A percentile compares a stretch with the other conserved stretches of the same genome.
Conservation (phyloP, 1,284 basidiomycete species). For the Austropuccinia psidii region DNA sequence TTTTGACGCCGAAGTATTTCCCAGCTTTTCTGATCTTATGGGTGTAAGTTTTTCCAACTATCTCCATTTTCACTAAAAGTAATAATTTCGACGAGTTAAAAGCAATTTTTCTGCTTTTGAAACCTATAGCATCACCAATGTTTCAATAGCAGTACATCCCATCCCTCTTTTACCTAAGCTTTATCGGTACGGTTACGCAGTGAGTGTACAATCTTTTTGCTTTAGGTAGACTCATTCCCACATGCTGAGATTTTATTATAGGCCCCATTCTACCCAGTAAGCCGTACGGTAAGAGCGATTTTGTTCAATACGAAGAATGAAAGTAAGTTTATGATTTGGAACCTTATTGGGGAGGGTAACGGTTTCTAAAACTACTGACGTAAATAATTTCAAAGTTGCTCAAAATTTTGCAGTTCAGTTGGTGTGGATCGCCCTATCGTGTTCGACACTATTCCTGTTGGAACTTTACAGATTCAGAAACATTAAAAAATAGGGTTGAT, state of each 20-base stretch:
- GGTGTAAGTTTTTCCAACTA: slow-evolving; percentile 18
- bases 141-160: slow-evolving; percentile 15
- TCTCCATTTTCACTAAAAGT: too few species aligned
- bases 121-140: slow-evolving; percentile 16
- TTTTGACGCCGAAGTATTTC: slow-evolving; percentile 14
- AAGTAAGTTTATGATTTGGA: background rate
- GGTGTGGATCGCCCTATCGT: slow-evolving; percentile 19
- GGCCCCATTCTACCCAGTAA: slow-evolving; percentile 26
- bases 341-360: background rate
- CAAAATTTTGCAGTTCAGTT: slow-evolving; percentile 28
- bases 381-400: background rate
- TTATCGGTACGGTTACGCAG: slow-evolving; percentile 17
- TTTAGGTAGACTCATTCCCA: too few species aligned
- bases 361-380: background rate
- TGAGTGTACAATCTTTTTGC: background rate
- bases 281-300: slow-evolving; percentile 6
- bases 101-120: background rate
- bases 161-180: slow-evolving; percentile 19
- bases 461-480: background rate
- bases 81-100: background rate
- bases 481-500: too few species aligned
- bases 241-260: background rate
- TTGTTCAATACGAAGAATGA: slow-evolving; percentile 28
- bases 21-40: slow-evolving; percentile 28
- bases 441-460: background rate